phyloP scores from a whole-genome alignment of 208 protist genomes.

The Histomonas meleagridis region DNA sequence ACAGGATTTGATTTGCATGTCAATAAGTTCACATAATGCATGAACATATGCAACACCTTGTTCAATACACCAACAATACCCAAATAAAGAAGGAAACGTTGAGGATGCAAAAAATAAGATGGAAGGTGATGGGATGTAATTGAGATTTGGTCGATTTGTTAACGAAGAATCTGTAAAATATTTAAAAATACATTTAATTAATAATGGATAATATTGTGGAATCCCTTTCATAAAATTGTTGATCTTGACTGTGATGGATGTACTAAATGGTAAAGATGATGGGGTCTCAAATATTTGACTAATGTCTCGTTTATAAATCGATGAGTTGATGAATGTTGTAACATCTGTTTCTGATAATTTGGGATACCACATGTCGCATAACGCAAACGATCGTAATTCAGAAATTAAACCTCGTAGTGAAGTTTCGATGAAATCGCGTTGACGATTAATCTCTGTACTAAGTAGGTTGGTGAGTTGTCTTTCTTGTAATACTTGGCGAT shows the following conservation, averaged over 20 bases:
- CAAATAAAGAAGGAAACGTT: background rate
- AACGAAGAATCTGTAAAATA: too few species aligned
- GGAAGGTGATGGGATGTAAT: background rate
- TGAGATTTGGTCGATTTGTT: too few species aligned
- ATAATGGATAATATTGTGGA: background rate
- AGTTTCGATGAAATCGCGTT: background rate
- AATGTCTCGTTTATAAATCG: background rate
- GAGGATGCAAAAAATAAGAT: conserved; percentile 7
- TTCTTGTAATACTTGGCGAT: background rate
- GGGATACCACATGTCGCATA: background rate
- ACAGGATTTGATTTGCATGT: background rate
- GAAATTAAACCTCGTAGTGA: background rate
- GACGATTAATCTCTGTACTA: background rate
- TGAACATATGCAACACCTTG: background rate
- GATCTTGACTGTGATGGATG: background rate
- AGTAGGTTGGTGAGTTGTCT: background rate
- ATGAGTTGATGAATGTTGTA: background rate
- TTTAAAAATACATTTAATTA: background rate
- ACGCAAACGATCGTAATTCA: background rate
- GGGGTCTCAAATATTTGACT: background rate
- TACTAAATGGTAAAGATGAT: background rate
- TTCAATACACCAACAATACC: conserved; percentile 27
- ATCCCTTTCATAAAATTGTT: background rate
- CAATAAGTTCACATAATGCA: background rate
- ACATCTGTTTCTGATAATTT: background rate